Conservation (phyloP, 306 rosid species). For the Mucuna pruriens region DNA sequence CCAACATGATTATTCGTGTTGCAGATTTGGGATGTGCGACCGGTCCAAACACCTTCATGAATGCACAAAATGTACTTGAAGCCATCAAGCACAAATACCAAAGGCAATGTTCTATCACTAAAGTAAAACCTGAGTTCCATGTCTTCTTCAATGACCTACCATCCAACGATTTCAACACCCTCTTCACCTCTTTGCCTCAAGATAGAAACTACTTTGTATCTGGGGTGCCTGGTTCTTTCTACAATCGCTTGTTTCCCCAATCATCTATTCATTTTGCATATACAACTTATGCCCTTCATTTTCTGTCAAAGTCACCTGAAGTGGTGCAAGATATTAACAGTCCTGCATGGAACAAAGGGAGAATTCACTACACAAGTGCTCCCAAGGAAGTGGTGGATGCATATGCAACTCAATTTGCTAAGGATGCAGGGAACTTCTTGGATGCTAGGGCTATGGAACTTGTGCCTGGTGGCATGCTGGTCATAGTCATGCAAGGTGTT, state of each 20-base stretch:
- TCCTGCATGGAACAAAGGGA: conserved; percentile 52
- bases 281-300: conserved; percentile 36
- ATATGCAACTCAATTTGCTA: conserved; percentile 41
- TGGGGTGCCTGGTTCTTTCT: conserved; percentile 56
- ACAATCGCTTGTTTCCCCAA: conserved; percentile 44
- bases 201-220: conserved; percentile 41
- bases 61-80: conserved; percentile 35
- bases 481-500: conserved; percentile 43
- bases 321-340: conserved; percentile 33
- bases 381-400: conserved; percentile 45
- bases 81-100: conserved; percentile 41
- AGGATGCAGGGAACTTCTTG: conserved; percentile 40
- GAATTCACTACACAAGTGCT: conserved; percentile 50
- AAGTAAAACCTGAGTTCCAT: conserved; percentile 42
- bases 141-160: conserved; percentile 52
- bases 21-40: conserved; percentile 62
- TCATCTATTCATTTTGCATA: conserved; percentile 50
- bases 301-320: conserved; percentile 46
- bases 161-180: conserved; percentile 54
- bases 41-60: conserved; percentile 52
- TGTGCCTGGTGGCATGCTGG: conserved; percentile 55
- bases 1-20: conserved; percentile 38
- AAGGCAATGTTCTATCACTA: not conserved
- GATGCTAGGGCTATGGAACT: conserved; percentile 55
- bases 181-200: conserved; percentile 45